Evolutionary conservation across 2,329 filamentous ascomycete genomes (phyloP), one percentile per base, ranked within the genome.

Genomic region (Paraconiothyrium sp.): DNA sequence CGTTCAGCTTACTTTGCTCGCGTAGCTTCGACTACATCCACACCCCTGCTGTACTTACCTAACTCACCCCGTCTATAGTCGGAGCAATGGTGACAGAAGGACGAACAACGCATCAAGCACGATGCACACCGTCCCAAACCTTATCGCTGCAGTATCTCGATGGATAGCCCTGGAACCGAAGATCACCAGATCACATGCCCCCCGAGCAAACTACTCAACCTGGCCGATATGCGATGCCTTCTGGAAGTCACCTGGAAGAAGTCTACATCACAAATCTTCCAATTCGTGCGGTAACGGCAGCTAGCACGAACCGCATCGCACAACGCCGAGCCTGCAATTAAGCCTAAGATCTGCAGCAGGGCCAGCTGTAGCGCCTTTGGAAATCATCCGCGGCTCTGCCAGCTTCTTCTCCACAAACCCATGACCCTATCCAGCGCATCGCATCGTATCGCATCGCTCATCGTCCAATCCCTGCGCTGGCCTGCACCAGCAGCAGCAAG

Each of bases 301-400:
- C 32, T 49, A 54, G 48, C 54, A 27, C 43, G 51, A 49, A 58
- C 48, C 14, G 44, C 47, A 46, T 50, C 62, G 69, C 66, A 68
- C 61, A 72, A 72, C 66, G 70, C 69, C 68, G 62, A 73, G 66
- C 66, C 57, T 59, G 52, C 41, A 57, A 74, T 75, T 74, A 68
- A 76, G 73, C 72, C 73, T 76, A 75, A 75, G 73, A 73, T 74
- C 72, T 72, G 62, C 67, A 69, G 51, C 58, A 49, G 60, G 60
- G 52, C 60, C 35, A 55, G 52, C 37, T 22, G 46, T 50, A 35
- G 48, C 56, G 49, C 57, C 41, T 13, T 48, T 51, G 54, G 59
- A 63, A 64, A 67, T 63, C 61, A 64, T 62, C 67, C 66, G 67
- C 68, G 63, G 65, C 61, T 65, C 57, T 55, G 55, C 52, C 39